These are phyloP conservation scores for Ophiocordyceps camponoti-saundersi DNA, from an alignment of 2,329 filamentous ascomycete genomes.

Conservation along the genomic window DNA sequence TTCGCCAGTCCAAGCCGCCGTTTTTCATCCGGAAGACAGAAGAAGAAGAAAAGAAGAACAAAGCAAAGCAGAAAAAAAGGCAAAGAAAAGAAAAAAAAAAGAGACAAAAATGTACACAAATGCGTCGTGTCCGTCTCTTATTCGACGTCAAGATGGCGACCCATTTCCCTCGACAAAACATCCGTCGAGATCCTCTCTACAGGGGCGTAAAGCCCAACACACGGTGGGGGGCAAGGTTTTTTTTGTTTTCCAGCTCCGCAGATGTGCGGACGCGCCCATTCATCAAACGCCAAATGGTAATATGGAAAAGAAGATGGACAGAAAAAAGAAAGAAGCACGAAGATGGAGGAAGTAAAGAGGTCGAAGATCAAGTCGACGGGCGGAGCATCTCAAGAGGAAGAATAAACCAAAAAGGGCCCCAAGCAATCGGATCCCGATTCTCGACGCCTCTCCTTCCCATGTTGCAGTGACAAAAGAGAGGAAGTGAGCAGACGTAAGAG, in stretches of 20 bases:
- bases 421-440: neutral
- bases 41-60: neutral
- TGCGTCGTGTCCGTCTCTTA: neutral
- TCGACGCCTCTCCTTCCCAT: neutral
- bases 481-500: slow-evolving; percentile 4
- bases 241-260: neutral
- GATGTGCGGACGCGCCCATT: neutral
- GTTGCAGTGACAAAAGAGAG: slow-evolving; percentile 2
- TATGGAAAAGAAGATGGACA: neutral
- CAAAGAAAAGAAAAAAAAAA: neutral
- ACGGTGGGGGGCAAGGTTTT: no score
- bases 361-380: no score
- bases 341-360: neutral
- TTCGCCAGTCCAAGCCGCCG: neutral
- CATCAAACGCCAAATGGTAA: neutral
- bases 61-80: neutral
- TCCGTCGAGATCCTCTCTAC: neutral
- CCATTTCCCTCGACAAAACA: neutral
- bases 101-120: slow-evolving; percentile 1
- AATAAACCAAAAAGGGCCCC: neutral
- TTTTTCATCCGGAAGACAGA: neutral
- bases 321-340: neutral
- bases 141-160: neutral
- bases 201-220: neutral
- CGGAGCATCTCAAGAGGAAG: neutral